Percentiles rank a stretch among this genome's conserved stretches.
Evolutionary conservation across 768 basidiomycete genomes (phyloP).

Genomic region (Pleurotus salmoneostramineus): DNA sequence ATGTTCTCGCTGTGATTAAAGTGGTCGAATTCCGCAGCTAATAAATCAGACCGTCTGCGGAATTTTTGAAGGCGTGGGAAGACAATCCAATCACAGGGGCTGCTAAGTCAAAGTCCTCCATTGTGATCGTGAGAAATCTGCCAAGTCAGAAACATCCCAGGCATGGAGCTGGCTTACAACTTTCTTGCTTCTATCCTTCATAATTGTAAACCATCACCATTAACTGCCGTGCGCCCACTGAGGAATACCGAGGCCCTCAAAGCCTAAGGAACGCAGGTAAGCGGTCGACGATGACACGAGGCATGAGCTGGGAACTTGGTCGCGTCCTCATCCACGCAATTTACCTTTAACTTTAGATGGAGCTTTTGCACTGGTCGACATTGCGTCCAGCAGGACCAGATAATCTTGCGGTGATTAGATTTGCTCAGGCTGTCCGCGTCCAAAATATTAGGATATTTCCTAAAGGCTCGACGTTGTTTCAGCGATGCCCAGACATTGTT

Average conservation of each 20-base stretch:
- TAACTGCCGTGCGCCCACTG: no score
- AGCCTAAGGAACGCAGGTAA: not conserved
- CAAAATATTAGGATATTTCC: conserved; percentile 67
- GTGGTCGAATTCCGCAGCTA: not conserved
- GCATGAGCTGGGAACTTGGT: not conserved
- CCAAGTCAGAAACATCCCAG: not conserved
- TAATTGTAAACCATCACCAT: no score
- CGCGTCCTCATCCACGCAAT: not conserved
- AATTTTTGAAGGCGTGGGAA: not conserved
- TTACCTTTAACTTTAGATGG: conserved; percentile 22
- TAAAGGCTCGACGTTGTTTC: conserved; percentile 60
- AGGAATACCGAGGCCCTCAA: no score
- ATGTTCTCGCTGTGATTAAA: not conserved
- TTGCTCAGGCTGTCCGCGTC: conserved; percentile 63
- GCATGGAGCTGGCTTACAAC: not conserved
- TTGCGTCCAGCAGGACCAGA: conserved; percentile 55
- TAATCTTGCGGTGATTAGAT: conserved; percentile 68
- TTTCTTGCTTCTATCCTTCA: no score
- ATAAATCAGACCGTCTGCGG: not conserved
- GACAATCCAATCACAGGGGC: not conserved
- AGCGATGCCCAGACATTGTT: conserved; percentile 52
- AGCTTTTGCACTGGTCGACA: conserved; percentile 66
- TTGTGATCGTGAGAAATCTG: not conserved
- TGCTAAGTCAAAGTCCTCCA: not conserved
- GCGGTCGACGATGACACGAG: not conserved